Evolutionary conservation across 306 rosid genomes (phyloP).

Genomic region (Trifolium repens): DNA sequence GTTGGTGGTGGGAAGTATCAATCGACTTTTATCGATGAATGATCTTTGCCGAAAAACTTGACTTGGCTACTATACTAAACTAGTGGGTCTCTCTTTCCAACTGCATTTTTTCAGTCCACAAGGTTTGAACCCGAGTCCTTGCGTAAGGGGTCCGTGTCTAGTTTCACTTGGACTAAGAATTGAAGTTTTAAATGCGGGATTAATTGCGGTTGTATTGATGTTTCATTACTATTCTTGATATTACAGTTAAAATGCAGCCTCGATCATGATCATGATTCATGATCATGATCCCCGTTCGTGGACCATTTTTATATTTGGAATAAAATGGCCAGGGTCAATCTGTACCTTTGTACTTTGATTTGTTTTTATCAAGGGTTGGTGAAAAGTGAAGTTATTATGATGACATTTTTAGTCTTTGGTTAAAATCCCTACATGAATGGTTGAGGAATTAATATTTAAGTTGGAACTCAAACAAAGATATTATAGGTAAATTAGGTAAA

Average conservation of each 20-base stretch:
- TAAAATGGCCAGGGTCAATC: neutral
- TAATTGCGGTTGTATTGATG: neutral
- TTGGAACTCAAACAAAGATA: no score
- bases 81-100: neutral
- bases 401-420: no score
- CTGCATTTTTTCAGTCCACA: neutral
- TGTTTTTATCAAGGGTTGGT: neutral
- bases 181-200: neutral
- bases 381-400: neutral
- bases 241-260: neutral
- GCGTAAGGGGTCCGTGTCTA: neutral
- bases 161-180: neutral
- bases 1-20: neutral
- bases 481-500: neutral
- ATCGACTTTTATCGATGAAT: neutral
- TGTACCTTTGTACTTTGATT: neutral
- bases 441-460: neutral
- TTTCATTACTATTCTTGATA: neutral
- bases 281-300: no score
- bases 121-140: neutral
- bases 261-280: neutral
- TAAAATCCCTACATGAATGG: neutral
- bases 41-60: no score
- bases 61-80: neutral
- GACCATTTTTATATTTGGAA: neutral